Base-by-base conservation (phyloP, 768 basidiomycete species). In the Austroboletus festivus region DNA sequence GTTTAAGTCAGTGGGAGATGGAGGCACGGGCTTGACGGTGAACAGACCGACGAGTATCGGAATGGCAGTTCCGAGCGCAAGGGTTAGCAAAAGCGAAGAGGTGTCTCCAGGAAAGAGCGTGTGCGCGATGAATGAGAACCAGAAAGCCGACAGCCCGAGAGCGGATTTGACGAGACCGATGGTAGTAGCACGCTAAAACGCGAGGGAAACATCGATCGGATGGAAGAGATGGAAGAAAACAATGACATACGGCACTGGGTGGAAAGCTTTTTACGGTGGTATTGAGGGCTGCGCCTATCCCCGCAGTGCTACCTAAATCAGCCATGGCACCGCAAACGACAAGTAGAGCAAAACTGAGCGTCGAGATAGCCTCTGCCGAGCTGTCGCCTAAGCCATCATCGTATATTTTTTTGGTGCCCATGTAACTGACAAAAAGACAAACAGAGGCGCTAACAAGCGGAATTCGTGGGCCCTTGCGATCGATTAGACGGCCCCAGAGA, bases 101-200 rank as follows among this genome's bases (percentile, higher is more conserved):
- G 87, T 89, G 57, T 93, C 76, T 0, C 89, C 91, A 0, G 87
- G 82, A 58, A 83, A 94, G 37, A 84, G 63, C 0, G 78, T 59
- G 47, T 85, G 83, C 0, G 90, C 82, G 31, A 94, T 68, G 1
- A 82, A 77, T 12, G 89, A 88, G 68, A 94, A 96, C 53, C 89
- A 73, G 73, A 95, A 95, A 0, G 93, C 93, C 0, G 90, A 93
- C 15, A 97, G 79, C 0, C 93, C 93, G 53, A 90, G 93, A 26
- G 90, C 93, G 0, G 90, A 89, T 18, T 93, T 68, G 28, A 93
- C 91, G 9, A 91, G 63, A 2, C 86, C 85, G 0, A 86, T 89
- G 9, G 82, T 79, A 0, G 82, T 82, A 11, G 85, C 91, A 18
- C 91, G 77, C 86, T 90, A 33, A 33, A 22, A 28, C 28, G 28